Conservation (phyloP, 2,329 filamentous ascomycete genomes). For the Fusarium neocosmosporiellum region DNA sequence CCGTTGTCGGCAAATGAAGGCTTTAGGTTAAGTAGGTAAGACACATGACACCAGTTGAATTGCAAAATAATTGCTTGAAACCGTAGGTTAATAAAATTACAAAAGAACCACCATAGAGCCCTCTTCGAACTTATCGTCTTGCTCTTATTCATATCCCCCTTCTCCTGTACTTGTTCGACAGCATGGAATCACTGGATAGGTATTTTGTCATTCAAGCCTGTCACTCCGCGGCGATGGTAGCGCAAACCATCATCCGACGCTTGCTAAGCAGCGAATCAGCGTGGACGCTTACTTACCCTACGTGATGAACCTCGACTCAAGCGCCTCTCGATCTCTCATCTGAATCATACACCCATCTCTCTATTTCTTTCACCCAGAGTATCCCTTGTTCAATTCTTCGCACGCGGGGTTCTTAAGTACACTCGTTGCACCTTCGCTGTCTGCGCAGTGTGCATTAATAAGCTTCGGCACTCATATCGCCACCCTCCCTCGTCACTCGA, state of each 20-base stretch:
- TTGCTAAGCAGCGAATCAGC: slow-evolving; percentile 39
- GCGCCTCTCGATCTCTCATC: neutral
- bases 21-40: neutral
- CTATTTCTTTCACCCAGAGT: neutral
- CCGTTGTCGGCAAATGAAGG: neutral
- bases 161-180: neutral
- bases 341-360: neutral
- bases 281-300: slow-evolving; percentile 37
- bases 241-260: slow-evolving; percentile 5
- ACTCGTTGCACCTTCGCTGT: neutral
- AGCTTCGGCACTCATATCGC: slow-evolving; percentile 29
- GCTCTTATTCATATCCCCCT: neutral
- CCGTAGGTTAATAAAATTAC: too few relatives aligned
- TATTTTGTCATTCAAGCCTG: neutral
- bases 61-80: neutral
- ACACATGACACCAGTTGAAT: neutral
- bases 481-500: slow-evolving; percentile 16
- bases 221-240: slow-evolving; percentile 16
- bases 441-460: slow-evolving; percentile 33
- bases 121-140: neutral
- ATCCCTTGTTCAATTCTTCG: neutral
- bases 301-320: neutral
- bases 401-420: neutral
- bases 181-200: neutral
- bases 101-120: too few relatives aligned